Percentiles rank a stretch among this genome's conserved stretches.
Conservation (phyloP, 192 early-diverging fungal genomes). For the Dissophora ornata region DNA sequence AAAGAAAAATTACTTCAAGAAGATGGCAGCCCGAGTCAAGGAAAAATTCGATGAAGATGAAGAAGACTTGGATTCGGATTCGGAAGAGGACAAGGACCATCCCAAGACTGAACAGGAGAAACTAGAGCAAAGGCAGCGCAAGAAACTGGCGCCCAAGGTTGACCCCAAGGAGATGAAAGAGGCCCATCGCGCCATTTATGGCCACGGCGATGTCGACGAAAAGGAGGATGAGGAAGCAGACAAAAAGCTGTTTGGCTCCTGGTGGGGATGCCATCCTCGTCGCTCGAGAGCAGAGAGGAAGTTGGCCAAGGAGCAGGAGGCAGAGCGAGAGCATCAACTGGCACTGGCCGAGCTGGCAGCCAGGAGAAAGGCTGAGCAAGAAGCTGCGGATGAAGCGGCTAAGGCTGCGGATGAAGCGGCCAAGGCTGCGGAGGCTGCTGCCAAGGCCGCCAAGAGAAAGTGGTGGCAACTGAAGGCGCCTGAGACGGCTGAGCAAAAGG, state of each 20-base stretch:
- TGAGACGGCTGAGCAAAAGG: slow-evolving; percentile 13
- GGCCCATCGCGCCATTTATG: slow-evolving; percentile 39
- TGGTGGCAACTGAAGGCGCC: slow-evolving; percentile 37
- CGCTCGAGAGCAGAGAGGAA: slow-evolving; percentile 45
- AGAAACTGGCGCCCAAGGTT: slow-evolving; percentile 39
- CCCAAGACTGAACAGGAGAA: slow-evolving; percentile 42
- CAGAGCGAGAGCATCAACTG: slow-evolving; percentile 31
- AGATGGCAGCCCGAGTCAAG: slow-evolving; percentile 44
- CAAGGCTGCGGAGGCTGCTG: too few relatives aligned
- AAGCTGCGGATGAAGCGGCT: slow-evolving; percentile 34
- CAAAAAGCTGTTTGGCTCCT: slow-evolving; percentile 47
- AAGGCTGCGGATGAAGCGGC: slow-evolving; percentile 2
- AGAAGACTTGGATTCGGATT: slow-evolving; percentile 37
- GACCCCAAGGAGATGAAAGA: slow-evolving; percentile 54
- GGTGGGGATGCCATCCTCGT: slow-evolving; percentile 54
- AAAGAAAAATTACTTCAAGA: slow-evolving; percentile 47
- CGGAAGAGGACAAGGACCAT: background rate
- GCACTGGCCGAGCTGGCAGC: slow-evolving; percentile 35
- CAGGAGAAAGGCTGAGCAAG: slow-evolving; percentile 29
- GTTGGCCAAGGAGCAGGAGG: slow-evolving; percentile 44
- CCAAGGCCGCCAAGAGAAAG: slow-evolving; percentile 34
- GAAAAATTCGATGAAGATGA: slow-evolving; percentile 53
- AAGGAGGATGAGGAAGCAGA: slow-evolving; percentile 28
- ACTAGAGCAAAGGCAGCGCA: slow-evolving; percentile 22
- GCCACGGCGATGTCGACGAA: background rate